These are phyloP conservation scores for Pythium periplocum DNA, from an alignment of 352 stramenopile species.

Conservation along the genomic window DNA sequence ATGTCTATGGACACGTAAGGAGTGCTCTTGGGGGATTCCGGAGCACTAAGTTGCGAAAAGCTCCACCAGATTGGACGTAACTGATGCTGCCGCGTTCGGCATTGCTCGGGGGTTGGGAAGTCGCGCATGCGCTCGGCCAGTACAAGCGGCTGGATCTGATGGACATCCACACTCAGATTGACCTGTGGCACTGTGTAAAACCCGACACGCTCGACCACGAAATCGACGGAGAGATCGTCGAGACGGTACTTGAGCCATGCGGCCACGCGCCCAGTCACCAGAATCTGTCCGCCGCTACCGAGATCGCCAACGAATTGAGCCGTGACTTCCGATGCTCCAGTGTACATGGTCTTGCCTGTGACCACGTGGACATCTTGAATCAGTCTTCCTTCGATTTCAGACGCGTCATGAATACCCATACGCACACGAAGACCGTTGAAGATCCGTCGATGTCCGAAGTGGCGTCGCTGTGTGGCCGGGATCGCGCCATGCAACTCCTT, in stretches of 20 bases:
- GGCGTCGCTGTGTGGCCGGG: slow-evolving; percentile 34
- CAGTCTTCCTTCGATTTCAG: slow-evolving; percentile 34
- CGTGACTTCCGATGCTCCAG: slow-evolving; percentile 44
- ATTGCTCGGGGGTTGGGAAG: no score
- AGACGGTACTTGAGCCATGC: slow-evolving; percentile 45
- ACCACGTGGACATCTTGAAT: slow-evolving; percentile 43
- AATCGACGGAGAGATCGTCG: slow-evolving; percentile 40
- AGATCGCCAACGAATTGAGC: slow-evolving; percentile 51
- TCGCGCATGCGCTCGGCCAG: slow-evolving; percentile 6
- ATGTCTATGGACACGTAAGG: no score
- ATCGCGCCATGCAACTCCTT: slow-evolving; percentile 42
- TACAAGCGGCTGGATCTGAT: slow-evolving; percentile 38
- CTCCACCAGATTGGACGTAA: no score
- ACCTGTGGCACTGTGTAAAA: slow-evolving; percentile 43
- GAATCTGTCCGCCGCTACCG: slow-evolving; percentile 47
- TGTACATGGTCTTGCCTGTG: slow-evolving; percentile 59
- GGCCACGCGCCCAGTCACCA: slow-evolving; percentile 44
- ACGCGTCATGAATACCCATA: slow-evolving; percentile 56
- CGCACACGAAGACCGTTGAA: slow-evolving; percentile 49
- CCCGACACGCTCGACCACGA: slow-evolving; percentile 33
- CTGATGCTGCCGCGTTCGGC: no score
- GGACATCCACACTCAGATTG: slow-evolving; percentile 38
- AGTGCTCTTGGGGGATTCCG: no score
- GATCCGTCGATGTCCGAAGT: slow-evolving; percentile 31
- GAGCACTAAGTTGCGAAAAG: no score